Percentiles rank a stretch among this genome's conserved stretches.
phyloP scores from a whole-genome alignment of 2,329 filamentous ascomycete genomes.

The Trichophyton verrucosum region DNA sequence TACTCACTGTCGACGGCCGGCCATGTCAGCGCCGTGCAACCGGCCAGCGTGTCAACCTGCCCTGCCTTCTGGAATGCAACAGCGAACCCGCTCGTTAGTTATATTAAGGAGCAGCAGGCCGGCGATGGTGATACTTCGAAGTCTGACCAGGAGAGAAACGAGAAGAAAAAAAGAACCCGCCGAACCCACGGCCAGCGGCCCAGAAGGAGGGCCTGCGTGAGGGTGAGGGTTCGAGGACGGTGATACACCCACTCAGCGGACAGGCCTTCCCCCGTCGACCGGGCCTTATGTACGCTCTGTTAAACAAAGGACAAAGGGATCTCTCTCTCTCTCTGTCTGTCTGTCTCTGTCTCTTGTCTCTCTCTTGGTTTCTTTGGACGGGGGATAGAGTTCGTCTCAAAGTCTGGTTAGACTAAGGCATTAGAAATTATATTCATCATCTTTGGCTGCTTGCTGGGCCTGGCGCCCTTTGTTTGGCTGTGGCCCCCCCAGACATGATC shows the following conservation, averaged over 20 bases:
- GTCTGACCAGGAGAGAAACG: no score
- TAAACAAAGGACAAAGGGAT: constrained; percentile 1
- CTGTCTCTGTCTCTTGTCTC: not conserved
- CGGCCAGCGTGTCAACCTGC: not conserved
- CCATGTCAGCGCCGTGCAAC: not conserved
- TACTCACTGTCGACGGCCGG: not conserved
- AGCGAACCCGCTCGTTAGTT: not conserved
- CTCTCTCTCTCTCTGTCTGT: no score
- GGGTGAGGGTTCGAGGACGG: no score
- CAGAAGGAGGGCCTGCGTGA: no score
- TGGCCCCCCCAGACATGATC: not conserved
- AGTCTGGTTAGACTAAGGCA: not conserved
- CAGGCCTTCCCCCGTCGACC: not conserved
- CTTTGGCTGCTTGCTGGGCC: no score
- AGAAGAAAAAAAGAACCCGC: not conserved
- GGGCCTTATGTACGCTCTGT: not conserved
- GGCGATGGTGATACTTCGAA: not conserved
- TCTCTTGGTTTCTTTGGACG: no score
- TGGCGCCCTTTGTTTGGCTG: not conserved
- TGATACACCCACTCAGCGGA: no score
- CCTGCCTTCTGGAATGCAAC: not conserved
- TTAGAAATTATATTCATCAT: no score
- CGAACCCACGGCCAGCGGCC: not conserved
- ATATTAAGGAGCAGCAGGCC: not conserved
- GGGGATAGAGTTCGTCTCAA: not conserved